These are phyloP conservation scores for Camellia lanceoleosa DNA, from an alignment of 148 eudicot genomes.

Conservation along the genomic window DNA sequence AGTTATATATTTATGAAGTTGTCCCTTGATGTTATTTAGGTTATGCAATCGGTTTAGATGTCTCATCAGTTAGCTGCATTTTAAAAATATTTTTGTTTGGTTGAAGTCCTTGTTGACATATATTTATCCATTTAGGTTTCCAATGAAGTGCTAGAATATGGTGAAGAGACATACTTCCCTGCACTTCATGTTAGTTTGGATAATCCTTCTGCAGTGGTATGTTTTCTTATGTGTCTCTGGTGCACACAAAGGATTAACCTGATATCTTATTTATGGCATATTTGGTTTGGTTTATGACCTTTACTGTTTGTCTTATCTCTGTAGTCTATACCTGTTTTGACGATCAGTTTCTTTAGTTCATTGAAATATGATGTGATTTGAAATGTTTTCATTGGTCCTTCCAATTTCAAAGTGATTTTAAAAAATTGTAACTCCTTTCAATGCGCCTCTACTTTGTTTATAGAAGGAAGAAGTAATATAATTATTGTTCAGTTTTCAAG, in stretches of 20 bases:
- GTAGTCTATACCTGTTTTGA: not conserved
- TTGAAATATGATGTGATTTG: not conserved
- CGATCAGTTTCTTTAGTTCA: not conserved
- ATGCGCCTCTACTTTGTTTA: not conserved
- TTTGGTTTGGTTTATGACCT: not conserved
- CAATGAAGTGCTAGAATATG: slow-evolving; percentile 54
- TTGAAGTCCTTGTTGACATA: not conserved
- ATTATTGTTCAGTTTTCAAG: not conserved
- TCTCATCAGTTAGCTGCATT: not conserved
- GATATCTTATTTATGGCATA: slow-evolving; percentile 6
- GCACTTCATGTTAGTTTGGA: slow-evolving; percentile 72
- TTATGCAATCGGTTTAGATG: slow-evolving; percentile 6
- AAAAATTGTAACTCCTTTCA: not conserved
- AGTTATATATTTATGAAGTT: not conserved
- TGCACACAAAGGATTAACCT: not conserved
- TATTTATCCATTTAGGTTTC: slow-evolving; percentile 47
- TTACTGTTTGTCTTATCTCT: not conserved
- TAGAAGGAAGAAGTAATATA: not conserved
- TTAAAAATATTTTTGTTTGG: not conserved
- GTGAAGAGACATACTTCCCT: slow-evolving; percentile 89
- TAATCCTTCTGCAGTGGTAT: slow-evolving; percentile 73
- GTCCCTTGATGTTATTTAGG: not conserved
- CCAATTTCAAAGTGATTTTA: not conserved
- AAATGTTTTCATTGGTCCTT: not conserved
- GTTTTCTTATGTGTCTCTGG: slow-evolving; percentile 18